Conservation (phyloP, 176 grass and related monocot genomes). For the barley (Hordeum vulgare) region MorexV3_pseudomolecules_assembly NC_058520.1:570173742-570174241, state of each 20-base stretch:
- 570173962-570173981: background rate
- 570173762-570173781: conserved; percentile 49
- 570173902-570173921: conserved; percentile 42
- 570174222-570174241: conserved; percentile 73
- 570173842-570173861: conserved; percentile 56
- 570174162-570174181: conserved; percentile 88
- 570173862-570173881: conserved; percentile 70
- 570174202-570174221: conserved; percentile 42
- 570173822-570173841: conserved; percentile 72
- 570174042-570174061: conserved; percentile 45
- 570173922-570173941: conserved; percentile 73
- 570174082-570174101: conserved; percentile 86
- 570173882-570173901: conserved; percentile 31
- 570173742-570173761: conserved; percentile 69
- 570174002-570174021: conserved; percentile 88
- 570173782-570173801: conserved; percentile 21
- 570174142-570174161: conserved; percentile 94
- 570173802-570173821: conserved; percentile 72
- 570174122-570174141: conserved; percentile 45
- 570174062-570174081: conserved; percentile 76
- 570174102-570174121: conserved; percentile 77
- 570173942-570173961: conserved; percentile 65
- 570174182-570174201: conserved; percentile 77
- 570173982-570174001: conserved; percentile 51
- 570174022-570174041: conserved; percentile 61